These are phyloP conservation scores for Didymosphaeria variabile DNA, from an alignment of 2,329 filamentous ascomycete species.

Conservation along the genomic window DNA sequence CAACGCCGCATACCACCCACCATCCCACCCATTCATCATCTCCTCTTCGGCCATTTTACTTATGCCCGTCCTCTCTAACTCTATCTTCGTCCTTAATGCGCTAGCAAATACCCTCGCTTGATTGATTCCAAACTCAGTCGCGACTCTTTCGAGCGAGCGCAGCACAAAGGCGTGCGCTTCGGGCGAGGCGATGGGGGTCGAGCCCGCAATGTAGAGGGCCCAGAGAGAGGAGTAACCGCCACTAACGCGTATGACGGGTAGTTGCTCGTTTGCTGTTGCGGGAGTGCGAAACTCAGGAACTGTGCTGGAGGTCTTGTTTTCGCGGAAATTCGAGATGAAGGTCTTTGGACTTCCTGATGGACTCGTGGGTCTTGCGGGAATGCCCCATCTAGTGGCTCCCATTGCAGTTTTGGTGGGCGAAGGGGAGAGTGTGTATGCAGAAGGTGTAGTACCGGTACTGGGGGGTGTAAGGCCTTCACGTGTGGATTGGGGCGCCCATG, in stretches of 20 bases:
- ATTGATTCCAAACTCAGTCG: slow-evolving; percentile 53
- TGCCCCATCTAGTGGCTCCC: background rate
- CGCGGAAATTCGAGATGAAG: slow-evolving; percentile 38
- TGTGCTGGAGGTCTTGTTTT: background rate
- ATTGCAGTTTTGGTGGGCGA: background rate
- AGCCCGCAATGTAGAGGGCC: slow-evolving; percentile 43
- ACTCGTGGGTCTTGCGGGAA: slow-evolving; percentile 3
- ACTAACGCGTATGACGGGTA: slow-evolving; percentile 43
- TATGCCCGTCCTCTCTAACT: slow-evolving; percentile 21
- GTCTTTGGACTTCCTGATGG: slow-evolving; percentile 14
- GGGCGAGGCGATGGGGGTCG: slow-evolving; percentile 36
- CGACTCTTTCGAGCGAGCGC: slow-evolving; percentile 69
- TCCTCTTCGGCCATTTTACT: slow-evolving; percentile 1
- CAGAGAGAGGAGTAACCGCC: slow-evolving; percentile 44
- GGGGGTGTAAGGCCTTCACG: background rate
- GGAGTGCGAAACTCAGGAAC: background rate
- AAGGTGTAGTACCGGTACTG: background rate
- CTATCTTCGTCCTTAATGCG: slow-evolving; percentile 32
- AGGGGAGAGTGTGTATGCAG: slow-evolving; percentile 1
- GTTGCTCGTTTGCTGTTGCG: slow-evolving; percentile 22
- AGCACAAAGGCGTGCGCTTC: slow-evolving; percentile 36
- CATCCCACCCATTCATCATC: slow-evolving; percentile 3
- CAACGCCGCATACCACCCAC: slow-evolving; percentile 7
- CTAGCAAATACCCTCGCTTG: slow-evolving; percentile 41
- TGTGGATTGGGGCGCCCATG: background rate